Base-by-base conservation (phyloP, 192 early-diverging fungal genomes). In the Funneliformis geosporum region DNA sequence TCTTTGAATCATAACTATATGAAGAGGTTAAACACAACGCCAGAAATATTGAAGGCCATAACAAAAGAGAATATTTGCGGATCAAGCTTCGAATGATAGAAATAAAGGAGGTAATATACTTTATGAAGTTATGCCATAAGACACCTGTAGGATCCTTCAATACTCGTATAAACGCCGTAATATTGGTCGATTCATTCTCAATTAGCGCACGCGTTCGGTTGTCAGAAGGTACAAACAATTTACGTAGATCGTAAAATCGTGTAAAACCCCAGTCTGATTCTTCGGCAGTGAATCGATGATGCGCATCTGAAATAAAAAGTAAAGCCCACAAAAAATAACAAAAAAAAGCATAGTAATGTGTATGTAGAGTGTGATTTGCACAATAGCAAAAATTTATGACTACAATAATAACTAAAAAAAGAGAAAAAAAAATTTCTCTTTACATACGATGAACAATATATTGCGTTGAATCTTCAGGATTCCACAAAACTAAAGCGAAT, bases 191-290 rank as follows among this genome's bases (percentile, higher is more conserved):
- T 43, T 94, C 90, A 65, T 93, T 81, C 76, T 95, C 93, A 12
- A 96, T 69, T 23, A 95, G 84, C 8, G 96, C 83, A 2, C 85
- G 84, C 21, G 82, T 74, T 46, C 79, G 80, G 2, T 83, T 82
- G 28, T 86, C 87, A 40, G 62, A 80, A 10, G 83, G 69, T 4
- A 75, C 67, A 64, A 76, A 79, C 60, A 94, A 67, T 75, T 80
- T 75, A 16, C 88, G 84, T 12, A 91, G 67, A 28, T 91, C 87
- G 33, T 91, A 83, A 77, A 96, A 92, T 23, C 88, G 88, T 44
- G 93, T 96, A 83, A 98, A 99, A 0, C 98, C 98, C 98, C 98
- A 99, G 83, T 99, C 98, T 1, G 90, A 82, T 79, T 96, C 95
- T 5, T 92, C 88, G 11, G 89, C 84, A 55, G 83, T 90, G 81